Evolutionary conservation across 257 asterid genomes (phyloP).

Genomic region (Verbena officinalis): DNA sequence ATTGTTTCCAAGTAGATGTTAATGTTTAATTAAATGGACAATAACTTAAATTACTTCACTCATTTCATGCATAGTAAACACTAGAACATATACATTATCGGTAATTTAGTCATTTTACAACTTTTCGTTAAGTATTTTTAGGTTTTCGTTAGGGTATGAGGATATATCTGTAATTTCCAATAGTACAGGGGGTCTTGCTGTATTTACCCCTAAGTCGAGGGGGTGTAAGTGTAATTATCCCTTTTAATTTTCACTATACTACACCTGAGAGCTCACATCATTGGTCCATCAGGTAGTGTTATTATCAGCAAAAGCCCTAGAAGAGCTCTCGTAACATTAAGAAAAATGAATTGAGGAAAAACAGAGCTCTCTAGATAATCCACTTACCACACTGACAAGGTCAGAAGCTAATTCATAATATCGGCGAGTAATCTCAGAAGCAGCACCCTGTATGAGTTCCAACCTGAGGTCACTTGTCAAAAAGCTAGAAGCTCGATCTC

Average conservation of each 20-base stretch:
- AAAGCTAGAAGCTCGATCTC: conserved; percentile 69
- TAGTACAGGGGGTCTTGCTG: no score
- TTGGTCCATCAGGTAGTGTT: not conserved
- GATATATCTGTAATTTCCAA: no score
- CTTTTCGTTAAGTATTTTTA: no score
- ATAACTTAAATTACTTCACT: no score
- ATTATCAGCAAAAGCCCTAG: conserved; percentile 13
- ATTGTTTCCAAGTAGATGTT: no score
- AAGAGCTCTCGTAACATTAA: conserved; percentile 13
- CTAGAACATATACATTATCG: no score
- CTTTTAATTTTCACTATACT: not conserved
- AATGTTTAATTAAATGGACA: no score
- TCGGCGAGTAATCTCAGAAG: conserved; percentile 73
- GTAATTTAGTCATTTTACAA: no score
- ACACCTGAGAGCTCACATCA: conserved; percentile 10
- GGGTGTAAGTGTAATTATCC: no score
- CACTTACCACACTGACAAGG: conserved; percentile 76
- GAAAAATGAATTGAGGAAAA: conserved; percentile 18
- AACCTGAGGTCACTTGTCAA: conserved; percentile 57
- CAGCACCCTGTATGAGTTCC: conserved; percentile 74
- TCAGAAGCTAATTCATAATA: conserved; percentile 84
- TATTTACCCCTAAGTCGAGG: no score
- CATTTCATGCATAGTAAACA: no score
- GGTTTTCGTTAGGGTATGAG: no score
- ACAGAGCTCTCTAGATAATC: conserved; percentile 15